Conservation (phyloP, 805 yeast species). For the Sungouiozyma ichnusensis region DNA sequence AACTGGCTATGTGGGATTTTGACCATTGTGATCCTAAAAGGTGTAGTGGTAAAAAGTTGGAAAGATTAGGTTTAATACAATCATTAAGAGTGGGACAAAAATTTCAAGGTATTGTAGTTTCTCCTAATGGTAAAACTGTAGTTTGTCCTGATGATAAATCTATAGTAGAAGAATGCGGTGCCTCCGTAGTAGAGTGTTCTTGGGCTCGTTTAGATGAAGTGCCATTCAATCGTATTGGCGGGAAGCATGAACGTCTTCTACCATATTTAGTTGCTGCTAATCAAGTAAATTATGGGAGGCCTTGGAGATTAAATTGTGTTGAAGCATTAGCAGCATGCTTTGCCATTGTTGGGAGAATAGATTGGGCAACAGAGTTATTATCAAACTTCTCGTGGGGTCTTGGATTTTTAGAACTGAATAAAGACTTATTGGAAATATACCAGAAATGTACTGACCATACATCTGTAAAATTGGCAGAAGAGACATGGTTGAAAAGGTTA, state of each 20-base stretch:
- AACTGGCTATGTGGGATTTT: slow-evolving; percentile 97
- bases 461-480: slow-evolving; percentile 62
- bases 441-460: slow-evolving; percentile 72
- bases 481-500: slow-evolving; percentile 56
- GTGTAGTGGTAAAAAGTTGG: slow-evolving; percentile 91
- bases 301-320: slow-evolving; percentile 92
- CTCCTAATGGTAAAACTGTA: slow-evolving; percentile 84
- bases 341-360: slow-evolving; percentile 82
- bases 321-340: slow-evolving; percentile 97
- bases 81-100: slow-evolving; percentile 84
- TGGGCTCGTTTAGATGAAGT: slow-evolving; percentile 97
- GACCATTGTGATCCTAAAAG: slow-evolving; percentile 98
- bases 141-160: slow-evolving; percentile 82
- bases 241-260: slow-evolving; percentile 70
- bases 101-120: slow-evolving; percentile 79
- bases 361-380: slow-evolving; percentile 75
- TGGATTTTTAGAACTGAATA: slow-evolving; percentile 74
- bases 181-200: slow-evolving; percentile 97
- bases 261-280: slow-evolving; percentile 95
- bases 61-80: slow-evolving; percentile 74
- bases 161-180: slow-evolving; percentile 70
- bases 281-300: slow-evolving; percentile 92
- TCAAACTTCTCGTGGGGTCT: slow-evolving; percentile 88
- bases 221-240: slow-evolving; percentile 91
- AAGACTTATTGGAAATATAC: slow-evolving; percentile 65